Evolutionary conservation across 495 filamentous ascomycete genomes (phyloP), one percentile per base, ranked within the genome.

Genomic region (Daldinia concentrica): DNA sequence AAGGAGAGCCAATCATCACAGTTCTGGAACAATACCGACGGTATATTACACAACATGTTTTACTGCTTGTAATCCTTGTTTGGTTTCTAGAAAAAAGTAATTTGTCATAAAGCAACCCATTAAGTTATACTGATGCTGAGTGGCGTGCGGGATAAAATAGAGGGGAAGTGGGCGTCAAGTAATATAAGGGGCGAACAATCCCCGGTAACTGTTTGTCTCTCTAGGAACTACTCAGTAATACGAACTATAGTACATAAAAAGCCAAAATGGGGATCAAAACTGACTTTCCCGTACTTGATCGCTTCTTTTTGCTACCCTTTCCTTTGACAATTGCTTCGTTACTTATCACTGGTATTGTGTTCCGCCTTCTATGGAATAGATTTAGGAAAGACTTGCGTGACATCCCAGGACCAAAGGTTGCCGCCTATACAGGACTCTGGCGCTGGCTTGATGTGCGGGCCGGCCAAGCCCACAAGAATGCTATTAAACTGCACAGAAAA

Each of bases 401-500:
- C 17, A 48, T 48, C 43, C 43, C 43, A 24, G 43, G 43, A 48
- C 43, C 43, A 11, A 48, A 5, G 17, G 43, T 11, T 22, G 43
- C 39, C 43, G 43, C 43, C 19, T 48, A 48, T 12, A 48, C 43
- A 12, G 43, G 17, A 0, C 17, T 48, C 4, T 48, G 43, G 43
- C 43, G 43, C 2, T 11, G 6, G 17, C 43, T 48, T 2, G 43
- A 48, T 48, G 19, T 48, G 3, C 43, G 43, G 17, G 4, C 17
- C 17, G 43, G 43, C 19, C 43, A 48, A 48, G 43, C 43, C 7
- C 43, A 48, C 9, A 48, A 43, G 43, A 22, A 17, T 12, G 17
- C 17, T 37, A 79, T 75, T 56, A 77, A 74, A 59, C 66, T 79
- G 0, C 81, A 82, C 27, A 74, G 77, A 17, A 78, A 77, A 39